These are phyloP conservation scores for Fusarium oxysporum DNA, from an alignment of 2,329 filamentous ascomycete genomes.

Conservation along the genomic window DNA sequence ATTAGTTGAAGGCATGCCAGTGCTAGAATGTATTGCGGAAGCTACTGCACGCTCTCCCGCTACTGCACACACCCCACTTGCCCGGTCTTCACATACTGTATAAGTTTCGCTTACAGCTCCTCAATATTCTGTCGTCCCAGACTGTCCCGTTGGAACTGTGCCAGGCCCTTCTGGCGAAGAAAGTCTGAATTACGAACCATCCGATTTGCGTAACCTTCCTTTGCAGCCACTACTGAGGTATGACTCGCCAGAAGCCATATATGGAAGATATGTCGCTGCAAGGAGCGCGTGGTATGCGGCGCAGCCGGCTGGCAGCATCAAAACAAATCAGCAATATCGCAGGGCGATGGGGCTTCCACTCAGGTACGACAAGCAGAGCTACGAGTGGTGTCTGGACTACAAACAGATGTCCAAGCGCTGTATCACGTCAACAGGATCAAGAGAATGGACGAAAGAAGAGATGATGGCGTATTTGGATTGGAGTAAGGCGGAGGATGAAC, in stretches of 20 bases:
- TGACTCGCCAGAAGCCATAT: slow-evolving; percentile 1
- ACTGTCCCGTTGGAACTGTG: too few species aligned
- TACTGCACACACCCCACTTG: too few species aligned
- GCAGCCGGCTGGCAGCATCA: slow-evolving; percentile 27
- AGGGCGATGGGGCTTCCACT: slow-evolving; percentile 24
- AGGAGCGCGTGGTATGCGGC: slow-evolving; percentile 21
- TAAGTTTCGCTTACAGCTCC: too few species aligned
- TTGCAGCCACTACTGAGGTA: background rate
- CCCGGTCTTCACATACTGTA: too few species aligned
- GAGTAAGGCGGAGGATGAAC: background rate
- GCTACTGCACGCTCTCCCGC: too few species aligned
- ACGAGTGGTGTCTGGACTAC: too few species aligned
- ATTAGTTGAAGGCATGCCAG: too few species aligned
- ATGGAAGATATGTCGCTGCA: slow-evolving; percentile 3
- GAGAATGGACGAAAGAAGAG: slow-evolving; percentile 14
- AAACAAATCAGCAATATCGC: slow-evolving; percentile 38
- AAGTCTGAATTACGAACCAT: too few species aligned
- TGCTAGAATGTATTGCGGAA: too few species aligned
- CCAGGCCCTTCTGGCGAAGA: too few species aligned
- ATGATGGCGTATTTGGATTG: background rate
- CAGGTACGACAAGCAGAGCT: slow-evolving; percentile 30
- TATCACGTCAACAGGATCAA: slow-evolving; percentile 12
- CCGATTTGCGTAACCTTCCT: too few species aligned
- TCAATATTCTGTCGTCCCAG: too few species aligned
- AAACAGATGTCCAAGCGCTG: slow-evolving; percentile 30